Evolutionary conservation across 2,329 filamentous ascomycete genomes (phyloP).

Genomic region (Xylaria sp.): DNA sequence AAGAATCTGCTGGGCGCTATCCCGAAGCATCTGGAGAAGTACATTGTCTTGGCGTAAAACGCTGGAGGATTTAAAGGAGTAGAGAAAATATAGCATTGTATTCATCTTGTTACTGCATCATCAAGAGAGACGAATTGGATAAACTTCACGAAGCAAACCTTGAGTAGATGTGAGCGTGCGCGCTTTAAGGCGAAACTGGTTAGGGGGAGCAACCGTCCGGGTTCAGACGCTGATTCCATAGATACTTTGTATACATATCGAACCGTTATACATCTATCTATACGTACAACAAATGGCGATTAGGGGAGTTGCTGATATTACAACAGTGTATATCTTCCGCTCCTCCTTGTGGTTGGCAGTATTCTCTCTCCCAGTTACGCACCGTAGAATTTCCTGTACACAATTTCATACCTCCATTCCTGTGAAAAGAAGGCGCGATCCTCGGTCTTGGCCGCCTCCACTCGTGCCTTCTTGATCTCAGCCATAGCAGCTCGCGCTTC

Average conservation of each 20-base stretch:
- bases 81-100: slow-evolving; percentile 12
- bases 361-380: not conserved
- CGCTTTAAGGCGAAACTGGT: not conserved
- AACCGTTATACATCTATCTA: slow-evolving; percentile 31
- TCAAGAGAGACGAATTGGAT: not conserved
- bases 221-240: slow-evolving; percentile 15
- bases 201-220: slow-evolving; percentile 9
- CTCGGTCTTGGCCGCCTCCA: no score
- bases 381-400: slow-evolving; percentile 52
- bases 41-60: slow-evolving; percentile 84
- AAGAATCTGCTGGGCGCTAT: slow-evolving; percentile 87
- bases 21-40: slow-evolving; percentile 87
- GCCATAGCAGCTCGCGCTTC: slow-evolving; percentile 44
- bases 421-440: not conserved
- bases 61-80: not conserved
- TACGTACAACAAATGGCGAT: slow-evolving; percentile 25
- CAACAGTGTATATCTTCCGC: slow-evolving; percentile 19
- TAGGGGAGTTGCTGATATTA: slow-evolving; percentile 30
- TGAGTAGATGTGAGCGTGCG: slow-evolving; percentile 4
- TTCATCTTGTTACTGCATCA: not conserved
- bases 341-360: slow-evolving; percentile 5
- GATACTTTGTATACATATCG: slow-evolving; percentile 41
- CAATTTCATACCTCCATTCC: slow-evolving; percentile 38
- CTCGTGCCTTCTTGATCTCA: no score
- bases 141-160: not conserved